Conservation (phyloP, 148 eudicot species). For the Drosera capensis region DNA sequence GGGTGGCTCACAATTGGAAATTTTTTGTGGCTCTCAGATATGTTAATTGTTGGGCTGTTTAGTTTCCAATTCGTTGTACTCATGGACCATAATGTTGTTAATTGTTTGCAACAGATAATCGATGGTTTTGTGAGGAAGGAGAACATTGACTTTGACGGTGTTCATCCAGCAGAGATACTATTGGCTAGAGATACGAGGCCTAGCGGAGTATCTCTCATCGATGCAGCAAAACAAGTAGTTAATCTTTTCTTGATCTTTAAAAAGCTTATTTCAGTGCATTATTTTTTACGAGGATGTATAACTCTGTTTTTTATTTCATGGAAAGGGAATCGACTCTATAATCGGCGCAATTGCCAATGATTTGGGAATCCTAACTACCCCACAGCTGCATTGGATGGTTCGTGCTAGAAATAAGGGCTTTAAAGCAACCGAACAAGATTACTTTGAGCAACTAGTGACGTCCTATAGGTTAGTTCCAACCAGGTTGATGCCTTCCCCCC, state of each 20-base stretch:
- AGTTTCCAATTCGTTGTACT: background rate
- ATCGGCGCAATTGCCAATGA: conserved; percentile 47
- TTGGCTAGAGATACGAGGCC: conserved; percentile 97
- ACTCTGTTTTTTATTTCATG: conserved; percentile 7
- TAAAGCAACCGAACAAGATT: conserved; percentile 54
- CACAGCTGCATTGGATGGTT: conserved; percentile 98
- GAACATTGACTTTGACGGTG: conserved; percentile 38
- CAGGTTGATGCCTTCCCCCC: too few species aligned
- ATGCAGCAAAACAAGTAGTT: conserved; percentile 84
- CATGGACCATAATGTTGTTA: background rate
- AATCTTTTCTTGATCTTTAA: conserved; percentile 5
- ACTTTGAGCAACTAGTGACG: conserved; percentile 50
- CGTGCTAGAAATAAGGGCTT: conserved; percentile 71
- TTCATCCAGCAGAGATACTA: conserved; percentile 32
- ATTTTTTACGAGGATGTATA: background rate
- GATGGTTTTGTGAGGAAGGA: conserved; percentile 68
- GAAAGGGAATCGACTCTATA: conserved; percentile 65
- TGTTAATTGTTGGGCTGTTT: background rate
- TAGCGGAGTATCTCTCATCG: conserved; percentile 71
- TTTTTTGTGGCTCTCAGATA: background rate
- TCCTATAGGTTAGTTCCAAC: conserved; percentile 60
- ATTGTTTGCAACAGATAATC: conserved; percentile 41
- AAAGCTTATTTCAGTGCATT: background rate
- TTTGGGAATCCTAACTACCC: conserved; percentile 83
- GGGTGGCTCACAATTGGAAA: too few species aligned